Evolutionary conservation across 345 rosid genomes (phyloP).

Genomic region (Conringia planisiliqua): DNA sequence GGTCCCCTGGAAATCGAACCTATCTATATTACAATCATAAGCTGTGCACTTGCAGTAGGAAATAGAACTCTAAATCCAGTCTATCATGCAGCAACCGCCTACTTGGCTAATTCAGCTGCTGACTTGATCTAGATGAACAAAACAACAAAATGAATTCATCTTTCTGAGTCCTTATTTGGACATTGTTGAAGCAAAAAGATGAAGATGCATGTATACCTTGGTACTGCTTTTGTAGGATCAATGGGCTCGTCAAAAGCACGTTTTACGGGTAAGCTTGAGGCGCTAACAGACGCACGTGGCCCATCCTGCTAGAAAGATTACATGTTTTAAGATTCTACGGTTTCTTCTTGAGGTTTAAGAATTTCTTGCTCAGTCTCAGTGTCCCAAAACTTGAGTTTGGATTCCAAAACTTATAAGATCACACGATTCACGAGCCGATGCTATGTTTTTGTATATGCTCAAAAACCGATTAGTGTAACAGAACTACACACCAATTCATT

Average conservation of each 20-base stretch:
- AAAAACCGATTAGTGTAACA: too few relatives aligned
- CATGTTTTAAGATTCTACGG: constrained; percentile 30
- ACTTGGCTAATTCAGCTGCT: constrained; percentile 74
- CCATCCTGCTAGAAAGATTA: constrained; percentile 18
- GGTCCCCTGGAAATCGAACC: too few relatives aligned
- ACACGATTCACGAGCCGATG: too few relatives aligned
- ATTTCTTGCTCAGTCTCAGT: constrained; percentile 88
- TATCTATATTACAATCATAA: too few relatives aligned
- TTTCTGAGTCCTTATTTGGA: neutral
- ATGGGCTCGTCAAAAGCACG: constrained; percentile 23
- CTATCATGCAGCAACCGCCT: constrained; percentile 81
- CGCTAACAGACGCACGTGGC: too few relatives aligned
- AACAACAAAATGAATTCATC: neutral
- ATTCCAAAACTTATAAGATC: too few relatives aligned
- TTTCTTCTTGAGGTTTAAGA: constrained; percentile 76
- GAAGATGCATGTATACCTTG: constrained; percentile 17
- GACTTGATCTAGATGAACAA: constrained; percentile 37
- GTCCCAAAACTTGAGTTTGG: constrained; percentile 45
- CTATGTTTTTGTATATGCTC: too few relatives aligned
- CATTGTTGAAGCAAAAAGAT: neutral
- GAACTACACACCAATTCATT: too few relatives aligned
- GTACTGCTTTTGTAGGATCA: constrained; percentile 19
- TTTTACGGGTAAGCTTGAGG: too few relatives aligned
- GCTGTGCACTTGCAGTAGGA: too few relatives aligned
- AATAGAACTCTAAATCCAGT: too few relatives aligned